phyloP scores from a whole-genome alignment of 805 yeast genomes.

The Priceomyces castillae region DNA sequence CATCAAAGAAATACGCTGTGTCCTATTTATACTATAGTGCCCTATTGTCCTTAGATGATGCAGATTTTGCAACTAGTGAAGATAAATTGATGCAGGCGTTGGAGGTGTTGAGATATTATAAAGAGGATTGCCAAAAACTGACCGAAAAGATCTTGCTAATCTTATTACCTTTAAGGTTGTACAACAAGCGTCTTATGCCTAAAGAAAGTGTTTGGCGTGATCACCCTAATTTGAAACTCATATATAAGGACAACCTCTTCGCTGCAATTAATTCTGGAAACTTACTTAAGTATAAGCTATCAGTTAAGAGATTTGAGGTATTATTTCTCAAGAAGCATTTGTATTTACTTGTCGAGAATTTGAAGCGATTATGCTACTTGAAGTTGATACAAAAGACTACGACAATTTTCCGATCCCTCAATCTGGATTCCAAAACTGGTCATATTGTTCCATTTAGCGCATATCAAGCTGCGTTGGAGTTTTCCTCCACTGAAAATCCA shows the following conservation, averaged over 20 bases:
- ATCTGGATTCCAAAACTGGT: constrained; percentile 26
- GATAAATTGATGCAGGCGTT: constrained; percentile 53
- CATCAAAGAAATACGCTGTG: constrained; percentile 45
- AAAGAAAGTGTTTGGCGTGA: constrained; percentile 32
- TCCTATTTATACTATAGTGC: constrained; percentile 70
- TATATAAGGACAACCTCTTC: constrained; percentile 49
- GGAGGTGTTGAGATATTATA: constrained; percentile 24
- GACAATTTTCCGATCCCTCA: constrained; percentile 16
- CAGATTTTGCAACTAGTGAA: constrained; percentile 53
- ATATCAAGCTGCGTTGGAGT: constrained; percentile 43
- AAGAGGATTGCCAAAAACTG: constrained; percentile 26
- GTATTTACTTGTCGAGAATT: constrained; percentile 55
- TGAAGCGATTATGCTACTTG: constrained; percentile 50
- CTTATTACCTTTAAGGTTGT: constrained; percentile 61
- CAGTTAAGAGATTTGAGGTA: constrained; percentile 43
- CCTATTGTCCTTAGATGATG: constrained; percentile 61
- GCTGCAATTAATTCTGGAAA: constrained; percentile 54
- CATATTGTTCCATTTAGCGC: constrained; percentile 42
- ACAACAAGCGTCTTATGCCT: constrained; percentile 50
- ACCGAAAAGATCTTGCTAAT: constrained; percentile 51
- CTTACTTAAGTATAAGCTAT: constrained; percentile 46
- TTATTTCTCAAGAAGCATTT: constrained; percentile 57
- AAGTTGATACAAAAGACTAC: constrained; percentile 46
- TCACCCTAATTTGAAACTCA: constrained; percentile 38
- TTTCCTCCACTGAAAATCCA: constrained; percentile 15